Base-by-base conservation (phyloP, 148 eudicot genomes). In the Vaccinium vitisidaea region DNA sequence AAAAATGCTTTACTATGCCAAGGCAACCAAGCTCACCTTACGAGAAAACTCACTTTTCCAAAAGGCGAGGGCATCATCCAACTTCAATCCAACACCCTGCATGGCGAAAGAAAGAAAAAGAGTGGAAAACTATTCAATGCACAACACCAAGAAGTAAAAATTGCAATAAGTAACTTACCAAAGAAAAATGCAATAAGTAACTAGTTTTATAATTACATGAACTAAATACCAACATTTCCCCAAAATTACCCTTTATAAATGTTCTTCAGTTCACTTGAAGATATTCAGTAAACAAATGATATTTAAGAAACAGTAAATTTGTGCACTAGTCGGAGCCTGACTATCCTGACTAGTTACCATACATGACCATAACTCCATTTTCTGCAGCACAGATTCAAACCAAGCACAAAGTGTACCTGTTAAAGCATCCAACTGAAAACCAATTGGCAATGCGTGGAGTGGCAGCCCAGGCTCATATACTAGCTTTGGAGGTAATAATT, bases 21-120 rank as follows among this genome's bases (percentile, higher is more conserved):
- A 65, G 30, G 14, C 53, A n/a, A 82, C 50, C 79, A 86, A 55
- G 52, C 76, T 84, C 86, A 97, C 98, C 94, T 95, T 97, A 77
- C 83, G 86, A 78, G 98, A 94, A 90, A 97, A 97, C 93, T 97
- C 99, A 69, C 94, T 87, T 91, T 89, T 97, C 98, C 98, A 95
- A 79, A 97, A 95, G 71, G 96, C 96, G 86, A 95, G 96, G 77
- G 99, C 99, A 88, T 97, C 99, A 86, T 97, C 99, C 89, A 97
- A 89, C 75, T 92, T 92, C 88, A 97, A 88, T 53, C 99, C 99
- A 83, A 97, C 98, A 90, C 98, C 99, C 98, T 97, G 8, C 49
- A 78, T 18, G 43, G n/a, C 84, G 52, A 81, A 87, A 46, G 58
- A 32, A 8, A 49, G 73, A 67, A 69, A 46, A 55, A 25, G 50